These are phyloP conservation scores for Dictyostelium intermedium DNA, from an alignment of 78 protist genomes.

Conservation along the genomic window DNA sequence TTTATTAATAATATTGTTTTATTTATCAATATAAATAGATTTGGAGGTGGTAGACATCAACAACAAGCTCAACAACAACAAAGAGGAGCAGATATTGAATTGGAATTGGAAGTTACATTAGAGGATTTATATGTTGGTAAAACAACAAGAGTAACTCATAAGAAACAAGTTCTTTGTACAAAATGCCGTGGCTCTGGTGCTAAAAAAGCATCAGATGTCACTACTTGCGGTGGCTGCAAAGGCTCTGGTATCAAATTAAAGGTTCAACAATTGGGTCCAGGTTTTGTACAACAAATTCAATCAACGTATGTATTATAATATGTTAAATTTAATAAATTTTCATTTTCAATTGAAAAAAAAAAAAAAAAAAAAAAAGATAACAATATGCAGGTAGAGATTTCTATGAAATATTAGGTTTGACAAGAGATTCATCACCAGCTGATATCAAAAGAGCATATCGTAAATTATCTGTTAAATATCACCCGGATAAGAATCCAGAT, in stretches of 20 bases:
- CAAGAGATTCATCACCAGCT: constrained; percentile 77
- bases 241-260: constrained; percentile 79
- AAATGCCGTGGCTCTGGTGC: constrained; percentile 92
- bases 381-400: constrained; percentile 83
- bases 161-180: constrained; percentile 77
- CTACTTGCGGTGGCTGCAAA: constrained; percentile 72
- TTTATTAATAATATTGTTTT: not conserved
- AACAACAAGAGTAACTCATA: constrained; percentile 65
- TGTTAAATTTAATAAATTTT: too few species aligned
- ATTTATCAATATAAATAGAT: constrained; percentile 25
- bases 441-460: constrained; percentile 90
- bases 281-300: constrained; percentile 88
- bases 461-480: constrained; percentile 85
- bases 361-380: too few species aligned
- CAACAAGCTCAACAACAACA: constrained; percentile 51
- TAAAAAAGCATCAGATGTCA: constrained; percentile 70
- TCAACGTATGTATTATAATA: constrained; percentile 43
- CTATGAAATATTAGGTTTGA: constrained; percentile 81
- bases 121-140: constrained; percentile 87
- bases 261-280: constrained; percentile 89
- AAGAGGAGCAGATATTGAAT: constrained; percentile 79
- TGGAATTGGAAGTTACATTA: constrained; percentile 82
- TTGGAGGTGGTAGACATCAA: constrained; percentile 11
- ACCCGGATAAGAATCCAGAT: constrained; percentile 92
- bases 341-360: not conserved